Evolutionary conservation across 225 moss, liverwort and hornwort genomes (phyloP).

Genomic region (Physcomitrium patens): DNA sequence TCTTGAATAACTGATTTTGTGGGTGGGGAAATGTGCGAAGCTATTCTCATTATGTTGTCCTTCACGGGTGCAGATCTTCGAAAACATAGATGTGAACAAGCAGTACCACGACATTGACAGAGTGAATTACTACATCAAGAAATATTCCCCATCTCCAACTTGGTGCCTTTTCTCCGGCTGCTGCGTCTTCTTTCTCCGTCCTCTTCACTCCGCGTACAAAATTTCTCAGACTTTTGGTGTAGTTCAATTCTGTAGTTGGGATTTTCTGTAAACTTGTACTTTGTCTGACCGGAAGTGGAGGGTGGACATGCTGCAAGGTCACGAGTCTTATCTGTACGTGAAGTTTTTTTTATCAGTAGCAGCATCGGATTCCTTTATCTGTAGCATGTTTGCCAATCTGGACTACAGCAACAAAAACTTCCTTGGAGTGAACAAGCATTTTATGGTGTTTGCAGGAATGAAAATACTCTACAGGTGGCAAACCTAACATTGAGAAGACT

Average conservation of each 20-base stretch:
- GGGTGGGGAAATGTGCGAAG: conserved; percentile 4
- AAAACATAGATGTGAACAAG: conserved; percentile 51
- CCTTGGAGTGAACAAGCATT: conserved; percentile 14
- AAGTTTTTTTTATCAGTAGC: neutral
- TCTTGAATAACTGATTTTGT: neutral
- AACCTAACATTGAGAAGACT: conserved; percentile 67
- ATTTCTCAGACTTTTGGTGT: neutral
- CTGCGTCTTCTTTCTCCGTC: conserved; percentile 76
- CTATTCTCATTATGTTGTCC: conserved; percentile 8
- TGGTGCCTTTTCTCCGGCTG: conserved; percentile 73
- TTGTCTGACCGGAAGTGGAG: neutral
- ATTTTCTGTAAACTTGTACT: neutral
- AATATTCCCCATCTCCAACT: conserved; percentile 66
- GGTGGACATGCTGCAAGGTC: conserved; percentile 5
- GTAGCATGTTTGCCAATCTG: neutral
- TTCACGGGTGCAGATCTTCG: conserved; percentile 59
- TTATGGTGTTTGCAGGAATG: conserved; percentile 58
- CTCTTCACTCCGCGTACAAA: conserved; percentile 66
- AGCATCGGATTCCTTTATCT: neutral
- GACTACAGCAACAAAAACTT: conserved; percentile 9
- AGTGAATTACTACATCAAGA: conserved; percentile 61
- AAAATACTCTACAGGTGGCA: conserved; percentile 67
- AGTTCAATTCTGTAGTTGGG: conserved; percentile 11
- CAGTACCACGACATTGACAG: conserved; percentile 56
- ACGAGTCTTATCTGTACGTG: neutral